These are phyloP conservation scores for Saccharomycopsis vini DNA, from an alignment of 805 yeast genomes.

Conservation along the genomic window DNA sequence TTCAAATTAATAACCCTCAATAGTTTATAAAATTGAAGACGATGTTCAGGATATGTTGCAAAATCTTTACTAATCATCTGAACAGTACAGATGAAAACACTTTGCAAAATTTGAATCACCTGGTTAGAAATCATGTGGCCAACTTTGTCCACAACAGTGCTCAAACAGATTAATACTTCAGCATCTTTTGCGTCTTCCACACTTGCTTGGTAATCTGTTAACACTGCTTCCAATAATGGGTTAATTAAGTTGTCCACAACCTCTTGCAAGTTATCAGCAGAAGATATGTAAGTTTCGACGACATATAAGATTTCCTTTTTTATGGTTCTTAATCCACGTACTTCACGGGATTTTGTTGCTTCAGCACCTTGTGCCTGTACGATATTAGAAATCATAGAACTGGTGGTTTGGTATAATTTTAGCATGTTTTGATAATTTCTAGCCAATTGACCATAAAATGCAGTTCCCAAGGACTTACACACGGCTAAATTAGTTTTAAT, in stretches of 20 bases:
- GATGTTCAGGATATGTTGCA: constrained; percentile 94
- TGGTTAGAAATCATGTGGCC: constrained; percentile 86
- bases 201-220: constrained; percentile 79
- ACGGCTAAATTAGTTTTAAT: constrained; percentile 94
- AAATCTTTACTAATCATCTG: constrained; percentile 94
- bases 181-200: constrained; percentile 98
- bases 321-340: constrained; percentile 90
- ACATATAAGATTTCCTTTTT: constrained; percentile 88
- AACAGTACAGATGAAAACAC: constrained; percentile 89
- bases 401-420: constrained; percentile 79
- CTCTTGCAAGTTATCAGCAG: constrained; percentile 79
- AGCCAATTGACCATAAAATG: constrained; percentile 81
- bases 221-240: constrained; percentile 73
- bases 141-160: constrained; percentile 79
- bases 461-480: constrained; percentile 90
- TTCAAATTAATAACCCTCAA: constrained; percentile 79
- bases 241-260: constrained; percentile 76
- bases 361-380: constrained; percentile 75
- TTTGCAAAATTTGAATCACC: constrained; percentile 76
- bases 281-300: constrained; percentile 79
- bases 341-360: constrained; percentile 92
- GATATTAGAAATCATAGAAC: constrained; percentile 71
- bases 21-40: constrained; percentile 90
- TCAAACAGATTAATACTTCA: constrained; percentile 91
- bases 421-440: constrained; percentile 83